Conservation (phyloP, 257 asterid species). For the Solanum rostratum region DNA sequence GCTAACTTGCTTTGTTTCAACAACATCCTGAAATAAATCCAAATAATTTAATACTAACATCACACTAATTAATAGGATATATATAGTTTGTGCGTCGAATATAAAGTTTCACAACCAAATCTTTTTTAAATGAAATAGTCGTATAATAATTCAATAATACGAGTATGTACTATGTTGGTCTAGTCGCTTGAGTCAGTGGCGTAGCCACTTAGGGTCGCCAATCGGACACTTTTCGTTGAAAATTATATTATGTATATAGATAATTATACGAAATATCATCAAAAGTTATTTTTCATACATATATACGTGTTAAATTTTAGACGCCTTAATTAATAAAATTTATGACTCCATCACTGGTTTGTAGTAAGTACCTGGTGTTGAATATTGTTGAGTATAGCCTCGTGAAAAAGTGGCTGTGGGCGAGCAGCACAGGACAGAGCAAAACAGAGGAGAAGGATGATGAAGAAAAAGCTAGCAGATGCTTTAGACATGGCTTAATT, state of each 20-base stretch:
- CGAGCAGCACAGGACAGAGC: conserved; percentile 42
- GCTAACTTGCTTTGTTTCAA: neutral
- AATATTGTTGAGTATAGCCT: neutral
- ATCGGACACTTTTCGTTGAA: no score
- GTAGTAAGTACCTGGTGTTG: conserved; percentile 10
- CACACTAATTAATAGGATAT: neutral
- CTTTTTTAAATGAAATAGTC: neutral
- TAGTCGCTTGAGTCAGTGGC: no score
- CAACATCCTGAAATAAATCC: neutral
- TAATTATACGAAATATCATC: no score
- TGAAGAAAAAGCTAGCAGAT: conserved; percentile 16
- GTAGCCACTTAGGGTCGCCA: no score
- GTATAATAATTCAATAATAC: neutral
- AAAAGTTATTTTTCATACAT: no score
- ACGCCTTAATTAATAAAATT: no score
- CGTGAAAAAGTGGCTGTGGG: conserved; percentile 11
- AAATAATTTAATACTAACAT: neutral
- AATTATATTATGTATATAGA: no score
- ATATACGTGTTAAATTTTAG: no score
- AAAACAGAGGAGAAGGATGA: conserved; percentile 34
- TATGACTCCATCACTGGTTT: no score
- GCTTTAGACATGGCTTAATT: conserved; percentile 28
- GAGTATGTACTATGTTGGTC: neutral
- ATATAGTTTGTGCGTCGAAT: no score
- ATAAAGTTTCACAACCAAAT: no score